Evolutionary conservation across 2,329 filamentous ascomycete genomes (phyloP), one percentile per base, ranked within the genome.

Genomic region (Colletotrichum sp.): DNA sequence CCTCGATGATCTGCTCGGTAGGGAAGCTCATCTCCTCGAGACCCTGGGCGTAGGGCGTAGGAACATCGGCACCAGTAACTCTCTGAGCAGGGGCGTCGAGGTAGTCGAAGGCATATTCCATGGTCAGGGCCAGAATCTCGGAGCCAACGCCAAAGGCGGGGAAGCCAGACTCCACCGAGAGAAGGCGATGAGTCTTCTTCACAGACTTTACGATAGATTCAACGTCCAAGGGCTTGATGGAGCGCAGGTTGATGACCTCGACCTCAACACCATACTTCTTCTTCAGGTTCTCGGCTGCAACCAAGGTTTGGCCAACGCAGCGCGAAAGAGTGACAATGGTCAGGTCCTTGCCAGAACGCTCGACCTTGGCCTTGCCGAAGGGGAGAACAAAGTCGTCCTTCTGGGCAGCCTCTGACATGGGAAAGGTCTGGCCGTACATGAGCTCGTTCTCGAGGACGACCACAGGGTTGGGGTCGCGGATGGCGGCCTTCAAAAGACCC

Each of bases 91-190:
- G 97, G 72, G 96, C 95, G 83, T 98, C 93, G 79, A 99, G 94
- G 89, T 98, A 99, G 89, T 99, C 97, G 84, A 99, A 99, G 78
- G 92, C 96, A 86, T 99, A 99, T 89, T 99, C 97, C 94, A 98
- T 98, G 78, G 95, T 93, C 77, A 98, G 90, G 76, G 97, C 97
- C 78, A 99, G 92, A 82, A 99, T 96, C 89, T 99, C 97, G 74
- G 96, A 92, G 75, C 93, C 92, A 80, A 99, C 95, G 85, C 97
- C 97, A 84, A 96, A 99, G 82, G 95, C 95, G 78, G 97, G 97
- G 92, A 96, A 99, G 79, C 96, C 97, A 73, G 96, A 98, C 88
- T 99, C 96, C 80, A 99, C 95, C 57, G 93, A 93, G 85, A 99
- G 91, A 78, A 99, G 92, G 83, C 94, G 95, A 85, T 95, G 94